Percentiles rank a stretch among this genome's conserved stretches.
These are phyloP conservation scores for Aureobasidium vineae DNA, from an alignment of 2,329 filamentous ascomycete species.

Conservation along the genomic window DNA sequence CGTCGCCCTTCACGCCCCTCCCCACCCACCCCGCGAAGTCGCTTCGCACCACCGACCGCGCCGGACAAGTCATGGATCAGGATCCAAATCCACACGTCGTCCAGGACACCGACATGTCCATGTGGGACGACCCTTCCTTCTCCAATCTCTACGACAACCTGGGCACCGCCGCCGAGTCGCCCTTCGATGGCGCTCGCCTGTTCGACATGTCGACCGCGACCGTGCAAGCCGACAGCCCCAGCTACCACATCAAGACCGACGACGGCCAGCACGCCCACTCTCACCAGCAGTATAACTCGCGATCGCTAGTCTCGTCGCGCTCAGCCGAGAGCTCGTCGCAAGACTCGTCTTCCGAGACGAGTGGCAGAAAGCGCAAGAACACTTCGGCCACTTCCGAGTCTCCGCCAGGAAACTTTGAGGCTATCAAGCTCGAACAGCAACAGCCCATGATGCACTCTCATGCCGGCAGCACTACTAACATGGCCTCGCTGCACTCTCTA, in stretches of 20 bases:
- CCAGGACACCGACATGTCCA: constrained; percentile 31
- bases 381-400: constrained; percentile 41
- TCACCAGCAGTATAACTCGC: constrained; percentile 28
- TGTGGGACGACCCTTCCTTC: constrained; percentile 36
- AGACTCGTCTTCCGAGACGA: constrained; percentile 45
- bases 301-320: constrained; percentile 31
- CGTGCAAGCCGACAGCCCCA: constrained; percentile 32
- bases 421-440: constrained; percentile 16
- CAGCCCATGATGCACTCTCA: constrained; percentile 7
- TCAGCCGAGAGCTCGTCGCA: constrained; percentile 45
- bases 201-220: constrained; percentile 35
- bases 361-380: constrained; percentile 44
- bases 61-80: constrained; percentile 21
- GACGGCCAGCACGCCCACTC: constrained; percentile 28
- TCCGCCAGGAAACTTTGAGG: constrained; percentile 33
- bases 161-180: constrained; percentile 32
- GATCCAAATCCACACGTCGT: constrained; percentile 29
- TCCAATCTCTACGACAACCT: constrained; percentile 32
- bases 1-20: constrained; percentile 19
- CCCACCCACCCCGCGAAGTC: constrained; percentile 21
- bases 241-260: constrained; percentile 34
- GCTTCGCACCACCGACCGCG: constrained; percentile 12
- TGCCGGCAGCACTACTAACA: constrained; percentile 26
- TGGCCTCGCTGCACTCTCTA: constrained; percentile 33
- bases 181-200: constrained; percentile 33